These are phyloP conservation scores for Talaromyces amestolkiae DNA, from an alignment of 2,329 filamentous ascomycete genomes.

Conservation along the genomic window DNA sequence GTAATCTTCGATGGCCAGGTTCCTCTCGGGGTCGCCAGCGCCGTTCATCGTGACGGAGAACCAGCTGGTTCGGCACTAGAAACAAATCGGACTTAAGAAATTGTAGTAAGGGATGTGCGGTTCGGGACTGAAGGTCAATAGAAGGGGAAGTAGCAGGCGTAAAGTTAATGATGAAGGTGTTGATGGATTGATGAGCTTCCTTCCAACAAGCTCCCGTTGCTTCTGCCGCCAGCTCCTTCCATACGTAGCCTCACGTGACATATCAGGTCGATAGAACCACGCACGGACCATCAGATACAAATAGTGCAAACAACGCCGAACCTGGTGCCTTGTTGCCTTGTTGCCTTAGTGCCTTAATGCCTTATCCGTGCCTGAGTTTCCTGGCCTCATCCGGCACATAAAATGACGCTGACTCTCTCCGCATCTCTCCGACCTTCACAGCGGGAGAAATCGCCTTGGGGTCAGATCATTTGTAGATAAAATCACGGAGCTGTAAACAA, in stretches of 20 bases:
- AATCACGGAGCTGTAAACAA: constrained; percentile 7
- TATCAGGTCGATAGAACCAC: neutral
- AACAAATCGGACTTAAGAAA: neutral
- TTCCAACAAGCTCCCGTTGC: constrained; percentile 17
- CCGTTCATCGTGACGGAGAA: constrained; percentile 36
- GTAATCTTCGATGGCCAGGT: constrained; percentile 73
- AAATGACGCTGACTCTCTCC: constrained; percentile 15
- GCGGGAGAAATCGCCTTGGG: constrained; percentile 40
- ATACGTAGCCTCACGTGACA: constrained; percentile 15
- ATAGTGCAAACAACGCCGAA: constrained; percentile 6
- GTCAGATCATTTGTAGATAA: constrained; percentile 14
- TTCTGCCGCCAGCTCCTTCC: constrained; percentile 6
- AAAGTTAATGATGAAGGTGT: neutral
- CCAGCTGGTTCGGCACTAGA: neutral
- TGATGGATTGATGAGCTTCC: constrained; percentile 9
- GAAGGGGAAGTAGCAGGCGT: neutral
- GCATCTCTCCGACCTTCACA: constrained; percentile 34
- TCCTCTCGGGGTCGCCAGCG: constrained; percentile 53
- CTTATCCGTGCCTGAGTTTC: neutral
- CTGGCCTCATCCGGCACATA: constrained; percentile 3
- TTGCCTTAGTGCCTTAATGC: neutral
- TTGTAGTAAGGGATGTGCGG: neutral
- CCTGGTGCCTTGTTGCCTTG: constrained; percentile 1
- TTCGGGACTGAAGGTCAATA: no score
- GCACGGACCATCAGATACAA: constrained; percentile 10